phyloP scores from a whole-genome alignment of 192 early-diverging fungal genomes.

The Podila verticillata region DNA sequence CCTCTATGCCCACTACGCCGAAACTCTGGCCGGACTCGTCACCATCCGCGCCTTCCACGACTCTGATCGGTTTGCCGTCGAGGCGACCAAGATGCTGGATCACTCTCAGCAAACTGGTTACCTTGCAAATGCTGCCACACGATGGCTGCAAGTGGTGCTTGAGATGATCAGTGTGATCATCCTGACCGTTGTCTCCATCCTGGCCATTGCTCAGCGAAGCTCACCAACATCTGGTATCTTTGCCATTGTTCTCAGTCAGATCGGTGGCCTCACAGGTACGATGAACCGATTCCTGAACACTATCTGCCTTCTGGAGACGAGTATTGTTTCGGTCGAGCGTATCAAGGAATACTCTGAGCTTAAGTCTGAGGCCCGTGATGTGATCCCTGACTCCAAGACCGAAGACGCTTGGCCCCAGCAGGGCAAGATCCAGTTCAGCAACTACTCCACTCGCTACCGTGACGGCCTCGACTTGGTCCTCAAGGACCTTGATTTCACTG shows the following conservation, averaged over 20 bases:
- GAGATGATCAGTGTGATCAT: constrained; percentile 80
- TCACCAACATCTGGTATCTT: constrained; percentile 56
- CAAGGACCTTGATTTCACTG: constrained; percentile 19
- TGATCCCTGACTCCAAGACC: constrained; percentile 61
- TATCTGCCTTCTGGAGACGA: constrained; percentile 77
- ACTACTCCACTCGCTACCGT: constrained; percentile 80
- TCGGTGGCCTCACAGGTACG: constrained; percentile 72
- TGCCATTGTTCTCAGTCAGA: constrained; percentile 65
- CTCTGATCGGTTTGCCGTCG: constrained; percentile 67
- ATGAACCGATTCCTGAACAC: constrained; percentile 81
- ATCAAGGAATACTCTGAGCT: constrained; percentile 83
- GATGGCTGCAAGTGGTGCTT: constrained; percentile 71
- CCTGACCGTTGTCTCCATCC: constrained; percentile 73
- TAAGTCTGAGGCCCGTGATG: constrained; percentile 75
- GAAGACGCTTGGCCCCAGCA: constrained; percentile 71
- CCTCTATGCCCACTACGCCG: constrained; percentile 3
- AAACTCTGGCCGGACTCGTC: constrained; percentile 49
- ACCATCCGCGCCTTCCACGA: constrained; percentile 77
- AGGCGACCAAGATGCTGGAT: constrained; percentile 73
- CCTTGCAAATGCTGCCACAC: constrained; percentile 67
- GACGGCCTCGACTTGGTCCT: constrained; percentile 70
- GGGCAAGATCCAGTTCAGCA: constrained; percentile 72
- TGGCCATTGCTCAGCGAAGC: constrained; percentile 68
- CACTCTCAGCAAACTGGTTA: constrained; percentile 77
- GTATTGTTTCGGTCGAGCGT: constrained; percentile 75